phyloP scores from a whole-genome alignment of 164 flowering plant genomes.

The Tinospora cordifolia region DNA sequence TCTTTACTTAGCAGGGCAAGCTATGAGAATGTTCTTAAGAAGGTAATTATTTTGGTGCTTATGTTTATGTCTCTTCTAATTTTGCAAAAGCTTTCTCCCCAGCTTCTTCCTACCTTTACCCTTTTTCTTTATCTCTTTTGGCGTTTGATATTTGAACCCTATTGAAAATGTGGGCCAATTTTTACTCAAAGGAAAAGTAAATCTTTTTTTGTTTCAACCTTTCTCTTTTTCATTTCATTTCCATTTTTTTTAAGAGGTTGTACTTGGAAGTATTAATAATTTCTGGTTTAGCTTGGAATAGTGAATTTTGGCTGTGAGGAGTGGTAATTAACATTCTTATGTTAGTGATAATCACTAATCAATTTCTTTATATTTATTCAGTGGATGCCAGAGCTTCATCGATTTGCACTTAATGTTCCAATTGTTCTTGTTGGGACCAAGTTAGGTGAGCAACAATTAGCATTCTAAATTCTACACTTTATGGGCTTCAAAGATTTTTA shows the following conservation, averaged over 20 bases:
- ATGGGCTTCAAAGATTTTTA: neutral
- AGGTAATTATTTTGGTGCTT: constrained; percentile 40
- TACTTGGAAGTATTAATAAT: no score
- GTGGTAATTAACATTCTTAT: neutral
- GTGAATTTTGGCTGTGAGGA: no score
- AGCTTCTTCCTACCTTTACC: neutral
- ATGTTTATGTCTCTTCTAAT: neutral
- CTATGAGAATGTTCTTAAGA: constrained; percentile 97
- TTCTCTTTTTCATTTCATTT: neutral
- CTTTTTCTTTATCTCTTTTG: neutral
- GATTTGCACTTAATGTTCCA: constrained; percentile 96
- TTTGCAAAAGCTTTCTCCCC: neutral
- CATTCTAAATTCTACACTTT: neutral
- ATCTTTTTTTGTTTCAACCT: neutral
- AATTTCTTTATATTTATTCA: constrained; percentile 22
- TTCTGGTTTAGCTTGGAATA: no score
- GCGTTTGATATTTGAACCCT: neutral
- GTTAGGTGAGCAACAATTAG: constrained; percentile 41
- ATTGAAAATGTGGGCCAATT: constrained; percentile 19
- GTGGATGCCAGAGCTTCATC: constrained; percentile 99
- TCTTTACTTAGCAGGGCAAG: constrained; percentile 93
- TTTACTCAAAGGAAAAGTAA: constrained; percentile 10
- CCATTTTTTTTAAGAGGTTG: neutral
- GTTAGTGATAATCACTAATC: no score
- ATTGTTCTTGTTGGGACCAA: constrained; percentile 96